Base-by-base conservation (phyloP, 306 rosid genomes). In the Adenanthera pavonina region DNA sequence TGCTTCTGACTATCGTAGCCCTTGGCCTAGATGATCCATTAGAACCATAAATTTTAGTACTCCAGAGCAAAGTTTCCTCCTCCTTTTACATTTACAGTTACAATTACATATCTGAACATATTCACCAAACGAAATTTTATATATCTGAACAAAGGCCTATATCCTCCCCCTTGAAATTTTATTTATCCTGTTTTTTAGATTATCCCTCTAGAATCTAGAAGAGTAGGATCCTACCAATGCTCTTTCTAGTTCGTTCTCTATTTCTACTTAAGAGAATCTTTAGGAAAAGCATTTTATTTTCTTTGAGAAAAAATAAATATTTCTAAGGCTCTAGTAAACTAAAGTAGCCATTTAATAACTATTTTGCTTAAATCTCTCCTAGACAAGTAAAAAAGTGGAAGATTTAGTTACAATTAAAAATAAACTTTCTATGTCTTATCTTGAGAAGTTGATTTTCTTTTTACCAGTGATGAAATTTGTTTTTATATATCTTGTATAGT, bases 401-500 rank as follows among this genome's bases (percentile, higher is more conserved):
- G 30, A 38, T 38, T 38, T 38, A 38, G 3, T 38, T 38, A 25
- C 30, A 25, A 25, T 25, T 38, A 38, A 38, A 38, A 38, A 38
- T 38, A 38, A 38, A 38, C 41, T 38, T 38, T 38, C 41, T 38
- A 38, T 38, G 5, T 38, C 41, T 38, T 38, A 2, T 5, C 5
- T 5, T 5, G 5, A 17, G n/a, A 67, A 72, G 52, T 49, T 73
- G 19, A 44, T 82, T 33, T 74, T 1, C 72, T 17, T 73, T 77
- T 86, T 33, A 38, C 36, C 5, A 74, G 36, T 53, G 69, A 69
- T 73, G 46, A 72, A 35, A 74, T 6, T 17, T 80, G 81, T 69
- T 30, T 59, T 75, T 76, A 46, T 9, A 49, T 80, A 68, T 81
- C 75, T 66, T 81, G 52, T 66, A 60, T 78, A 72, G 54, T 60